Evolutionary conservation across 176 grass and related monocot genomes (phyloP).

Genomic region (Leersia perrieri): DNA sequence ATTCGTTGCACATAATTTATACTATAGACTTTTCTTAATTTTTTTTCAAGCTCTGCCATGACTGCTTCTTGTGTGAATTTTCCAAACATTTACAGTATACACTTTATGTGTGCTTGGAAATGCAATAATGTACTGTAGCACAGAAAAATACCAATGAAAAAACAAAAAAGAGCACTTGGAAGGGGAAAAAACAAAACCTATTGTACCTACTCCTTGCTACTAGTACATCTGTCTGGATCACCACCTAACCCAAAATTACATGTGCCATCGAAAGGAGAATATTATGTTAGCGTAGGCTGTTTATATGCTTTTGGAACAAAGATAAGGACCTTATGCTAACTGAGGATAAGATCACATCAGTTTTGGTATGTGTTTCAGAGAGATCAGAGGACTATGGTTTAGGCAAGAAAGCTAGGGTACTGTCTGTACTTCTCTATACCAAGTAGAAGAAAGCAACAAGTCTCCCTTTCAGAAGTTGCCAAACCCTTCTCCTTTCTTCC

Average conservation of each 20-base stretch:
- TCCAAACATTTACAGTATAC: too few species aligned
- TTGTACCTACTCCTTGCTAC: not conserved
- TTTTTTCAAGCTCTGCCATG: not conserved
- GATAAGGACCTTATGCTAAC: conserved; percentile 12
- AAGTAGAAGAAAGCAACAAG: not conserved
- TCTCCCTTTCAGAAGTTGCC: not conserved
- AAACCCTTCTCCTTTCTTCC: conserved; percentile 10
- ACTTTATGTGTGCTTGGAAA: not conserved
- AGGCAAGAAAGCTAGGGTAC: not conserved
- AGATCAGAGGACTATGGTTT: not conserved
- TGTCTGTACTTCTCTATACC: conserved; percentile 6
- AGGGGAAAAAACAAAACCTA: not conserved
- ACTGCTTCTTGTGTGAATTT: not conserved
- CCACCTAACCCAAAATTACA: not conserved
- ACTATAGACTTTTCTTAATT: not conserved
- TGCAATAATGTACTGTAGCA: not conserved
- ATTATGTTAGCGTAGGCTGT: conserved; percentile 4
- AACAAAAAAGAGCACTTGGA: not conserved
- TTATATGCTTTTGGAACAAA: conserved; percentile 21
- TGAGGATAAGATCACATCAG: conserved; percentile 34
- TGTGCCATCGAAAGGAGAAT: not conserved
- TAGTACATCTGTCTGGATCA: not conserved
- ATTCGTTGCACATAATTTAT: too few species aligned
- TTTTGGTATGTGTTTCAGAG: not conserved
- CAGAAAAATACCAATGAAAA: not conserved